A percentile compares a stretch with the other conserved stretches of the same genome.
phyloP scores from a whole-genome alignment of 1,284 basidiomycete species.

The Microbotryum intermedium region DNA sequence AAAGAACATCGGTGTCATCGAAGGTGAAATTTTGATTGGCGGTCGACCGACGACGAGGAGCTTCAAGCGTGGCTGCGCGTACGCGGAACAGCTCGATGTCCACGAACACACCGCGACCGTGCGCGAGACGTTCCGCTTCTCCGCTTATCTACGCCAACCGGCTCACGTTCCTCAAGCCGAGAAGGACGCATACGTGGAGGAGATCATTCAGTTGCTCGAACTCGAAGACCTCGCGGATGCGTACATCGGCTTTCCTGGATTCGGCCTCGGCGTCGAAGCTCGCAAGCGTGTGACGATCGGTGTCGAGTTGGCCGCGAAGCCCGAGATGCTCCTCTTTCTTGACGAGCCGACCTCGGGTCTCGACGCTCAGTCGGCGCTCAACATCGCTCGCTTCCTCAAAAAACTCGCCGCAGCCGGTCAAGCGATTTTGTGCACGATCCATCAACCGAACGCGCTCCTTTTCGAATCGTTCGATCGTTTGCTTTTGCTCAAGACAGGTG shows the following conservation, averaged over 20 bases:
- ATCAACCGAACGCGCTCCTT: slow-evolving; percentile 58
- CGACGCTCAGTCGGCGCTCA: slow-evolving; percentile 82
- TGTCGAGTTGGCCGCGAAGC: slow-evolving; percentile 68
- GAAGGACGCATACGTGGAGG: slow-evolving; percentile 72
- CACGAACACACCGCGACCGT: slow-evolving; percentile 48
- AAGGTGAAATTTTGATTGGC: slow-evolving; percentile 68
- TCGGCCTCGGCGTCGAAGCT: slow-evolving; percentile 53
- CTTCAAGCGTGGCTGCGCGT: slow-evolving; percentile 59
- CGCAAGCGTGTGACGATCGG: slow-evolving; percentile 66
- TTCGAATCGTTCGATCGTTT: slow-evolving; percentile 31
- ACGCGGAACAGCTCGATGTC: slow-evolving; percentile 26
- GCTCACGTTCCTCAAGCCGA: slow-evolving; percentile 55
- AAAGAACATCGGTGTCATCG: slow-evolving; percentile 67
- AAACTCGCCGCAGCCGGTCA: slow-evolving; percentile 77
- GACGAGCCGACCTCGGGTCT: slow-evolving; percentile 62
- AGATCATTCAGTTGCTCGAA: slow-evolving; percentile 68
- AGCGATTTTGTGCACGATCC: slow-evolving; percentile 51
- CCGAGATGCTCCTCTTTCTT: slow-evolving; percentile 67
- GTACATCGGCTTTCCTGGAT: slow-evolving; percentile 61
- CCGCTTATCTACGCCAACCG: slow-evolving; percentile 71
- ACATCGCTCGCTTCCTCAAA: slow-evolving; percentile 67
- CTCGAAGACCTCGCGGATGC: slow-evolving; percentile 62
- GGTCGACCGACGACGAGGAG: slow-evolving; percentile 59
- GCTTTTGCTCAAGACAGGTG: slow-evolving; percentile 33
- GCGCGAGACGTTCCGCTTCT: slow-evolving; percentile 73